Conservation (phyloP, 75 land plant species). For the Pinus tabuliformis region DNA sequence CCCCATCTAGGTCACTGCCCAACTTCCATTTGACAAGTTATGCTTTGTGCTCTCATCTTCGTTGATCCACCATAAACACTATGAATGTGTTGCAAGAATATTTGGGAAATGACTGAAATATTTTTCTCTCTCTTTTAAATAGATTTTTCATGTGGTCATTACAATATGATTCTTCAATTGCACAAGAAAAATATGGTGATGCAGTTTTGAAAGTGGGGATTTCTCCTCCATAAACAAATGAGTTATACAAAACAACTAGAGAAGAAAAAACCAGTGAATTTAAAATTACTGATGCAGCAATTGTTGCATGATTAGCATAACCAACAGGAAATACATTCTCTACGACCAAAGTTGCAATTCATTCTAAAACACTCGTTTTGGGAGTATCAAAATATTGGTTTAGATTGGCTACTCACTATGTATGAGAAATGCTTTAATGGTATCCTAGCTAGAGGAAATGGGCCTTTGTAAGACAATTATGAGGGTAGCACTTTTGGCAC, state of each 20-base stretch:
- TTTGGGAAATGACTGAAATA: too few relatives aligned
- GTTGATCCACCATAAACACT: too few relatives aligned
- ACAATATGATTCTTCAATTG: too few relatives aligned
- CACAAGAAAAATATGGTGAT: too few relatives aligned
- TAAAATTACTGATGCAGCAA: conserved; percentile 95
- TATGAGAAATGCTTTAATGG: conserved; percentile 97
- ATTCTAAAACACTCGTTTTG: conserved; percentile 91
- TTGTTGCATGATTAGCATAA: conserved; percentile 94
- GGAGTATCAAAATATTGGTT: conserved; percentile 98
- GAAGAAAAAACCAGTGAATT: conserved; percentile 58
- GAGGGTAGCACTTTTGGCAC: conserved; percentile 95
- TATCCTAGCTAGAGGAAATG: conserved; percentile 98
- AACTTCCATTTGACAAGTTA: too few relatives aligned
- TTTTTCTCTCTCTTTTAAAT: too few relatives aligned
- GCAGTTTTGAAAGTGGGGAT: too few relatives aligned
- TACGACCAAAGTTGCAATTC: conserved; percentile 96
- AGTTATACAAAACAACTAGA: conserved; percentile 6
- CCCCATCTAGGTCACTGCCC: too few relatives aligned
- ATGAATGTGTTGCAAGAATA: too few relatives aligned
- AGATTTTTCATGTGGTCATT: too few relatives aligned
- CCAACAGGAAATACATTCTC: conserved; percentile 98
- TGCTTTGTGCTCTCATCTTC: too few relatives aligned
- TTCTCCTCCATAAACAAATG: too few relatives aligned
- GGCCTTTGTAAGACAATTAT: conserved; percentile 99
- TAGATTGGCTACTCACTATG: conserved; percentile 99